Evolutionary conservation across 1,139 yeast species (phyloP).

Genomic region (Entelexis paramagnoliae): DNA sequence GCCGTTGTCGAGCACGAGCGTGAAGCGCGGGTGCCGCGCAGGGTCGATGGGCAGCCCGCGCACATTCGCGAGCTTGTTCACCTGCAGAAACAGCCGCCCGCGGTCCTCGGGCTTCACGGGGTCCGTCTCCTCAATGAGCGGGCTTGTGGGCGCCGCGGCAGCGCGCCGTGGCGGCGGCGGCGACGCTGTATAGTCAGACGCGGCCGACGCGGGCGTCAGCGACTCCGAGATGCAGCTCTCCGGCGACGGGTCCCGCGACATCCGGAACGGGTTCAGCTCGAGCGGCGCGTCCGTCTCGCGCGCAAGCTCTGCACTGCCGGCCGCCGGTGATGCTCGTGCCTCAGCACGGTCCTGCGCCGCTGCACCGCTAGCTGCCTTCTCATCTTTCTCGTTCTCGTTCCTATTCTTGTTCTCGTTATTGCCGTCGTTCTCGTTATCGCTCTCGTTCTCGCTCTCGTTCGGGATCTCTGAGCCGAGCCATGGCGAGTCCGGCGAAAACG

Average conservation of each 20-base stretch:
- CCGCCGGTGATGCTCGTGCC: too few species aligned
- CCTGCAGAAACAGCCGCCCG: constrained; percentile 66
- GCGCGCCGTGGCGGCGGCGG: background rate
- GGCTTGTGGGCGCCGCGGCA: constrained; percentile 7
- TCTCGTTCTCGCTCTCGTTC: background rate
- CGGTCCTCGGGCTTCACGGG: constrained; percentile 40
- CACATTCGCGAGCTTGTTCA: constrained; percentile 51
- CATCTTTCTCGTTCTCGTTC: too few species aligned
- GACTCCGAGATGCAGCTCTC: background rate
- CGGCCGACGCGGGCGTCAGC: background rate
- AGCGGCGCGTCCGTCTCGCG: too few species aligned
- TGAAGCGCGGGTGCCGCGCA: constrained; percentile 52
- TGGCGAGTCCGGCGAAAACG: constrained; percentile 23
- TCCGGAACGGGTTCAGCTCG: constrained; percentile 14
- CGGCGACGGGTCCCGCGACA: background rate
- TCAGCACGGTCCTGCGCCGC: too few species aligned
- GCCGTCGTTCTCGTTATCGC: background rate
- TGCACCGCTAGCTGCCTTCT: too few species aligned
- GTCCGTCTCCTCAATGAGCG: constrained; percentile 23
- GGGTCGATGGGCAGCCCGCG: constrained; percentile 43
- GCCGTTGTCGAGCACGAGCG: constrained; percentile 76
- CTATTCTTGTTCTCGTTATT: too few species aligned
- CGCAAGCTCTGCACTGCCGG: too few species aligned
- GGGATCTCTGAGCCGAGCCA: constrained; percentile 16
- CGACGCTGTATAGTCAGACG: background rate